Conservation (phyloP, 805 yeast species). For the Kuraishia borneana region DNA sequence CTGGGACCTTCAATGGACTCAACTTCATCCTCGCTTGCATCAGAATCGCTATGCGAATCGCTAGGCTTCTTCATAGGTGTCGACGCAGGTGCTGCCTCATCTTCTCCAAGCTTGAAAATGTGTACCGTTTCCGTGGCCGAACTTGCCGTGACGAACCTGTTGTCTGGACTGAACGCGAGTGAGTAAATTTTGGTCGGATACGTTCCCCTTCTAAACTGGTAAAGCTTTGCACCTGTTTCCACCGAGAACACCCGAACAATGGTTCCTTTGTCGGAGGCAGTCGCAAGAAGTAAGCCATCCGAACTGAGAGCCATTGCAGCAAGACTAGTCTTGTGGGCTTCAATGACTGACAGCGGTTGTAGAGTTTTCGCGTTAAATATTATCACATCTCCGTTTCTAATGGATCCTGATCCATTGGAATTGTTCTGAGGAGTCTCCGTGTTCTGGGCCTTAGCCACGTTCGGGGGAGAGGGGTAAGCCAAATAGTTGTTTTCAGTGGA, state of each 20-base stretch:
- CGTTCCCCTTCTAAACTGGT: conserved; percentile 79
- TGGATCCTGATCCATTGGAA: conserved; percentile 1
- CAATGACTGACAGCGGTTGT: conserved; percentile 76
- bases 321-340: conserved; percentile 78
- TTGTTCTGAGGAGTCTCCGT: background rate
- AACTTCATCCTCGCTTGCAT: conserved; percentile 8
- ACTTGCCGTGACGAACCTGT: conserved; percentile 67
- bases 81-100: conserved; percentile 16
- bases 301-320: conserved; percentile 61
- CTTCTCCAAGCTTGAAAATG: conserved; percentile 63
- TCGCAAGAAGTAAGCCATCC: conserved; percentile 77
- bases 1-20: conserved; percentile 7
- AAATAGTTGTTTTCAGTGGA: conserved; percentile 37
- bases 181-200: conserved; percentile 83
- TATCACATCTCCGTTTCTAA: conserved; percentile 61
- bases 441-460: conserved; percentile 6
- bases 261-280: conserved; percentile 90
- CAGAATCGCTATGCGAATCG: conserved; percentile 4
- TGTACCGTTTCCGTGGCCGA: conserved; percentile 92
- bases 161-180: conserved; percentile 67
- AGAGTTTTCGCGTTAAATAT: conserved; percentile 69
- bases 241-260: conserved; percentile 77
- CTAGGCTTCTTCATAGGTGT: conserved; percentile 2
- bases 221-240: conserved; percentile 56
- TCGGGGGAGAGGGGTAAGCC: conserved; percentile 72